Evolutionary conservation across 2,329 filamentous ascomycete genomes (phyloP).

Genomic region (Apiospora koreana): DNA sequence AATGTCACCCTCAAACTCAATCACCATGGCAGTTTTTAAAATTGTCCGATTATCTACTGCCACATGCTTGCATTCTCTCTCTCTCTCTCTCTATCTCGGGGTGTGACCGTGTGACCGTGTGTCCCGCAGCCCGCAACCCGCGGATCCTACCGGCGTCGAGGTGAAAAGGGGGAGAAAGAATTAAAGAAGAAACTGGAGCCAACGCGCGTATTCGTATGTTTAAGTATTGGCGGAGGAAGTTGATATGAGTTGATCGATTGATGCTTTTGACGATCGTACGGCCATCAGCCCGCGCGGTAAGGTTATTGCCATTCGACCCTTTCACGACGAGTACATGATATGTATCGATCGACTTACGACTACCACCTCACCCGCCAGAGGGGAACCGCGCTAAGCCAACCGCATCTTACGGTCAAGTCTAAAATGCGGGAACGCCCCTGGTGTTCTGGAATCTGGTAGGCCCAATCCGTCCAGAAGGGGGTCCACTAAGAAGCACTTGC

Average conservation of each 20-base stretch:
- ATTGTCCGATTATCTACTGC: not conserved
- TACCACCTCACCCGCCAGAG: not conserved
- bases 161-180: not conserved
- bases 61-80: not conserved
- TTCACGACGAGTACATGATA: not conserved
- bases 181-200: not conserved
- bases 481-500: too few species aligned
- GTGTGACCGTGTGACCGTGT: too few species aligned
- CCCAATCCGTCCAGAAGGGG: not conserved
- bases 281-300: not conserved
- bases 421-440: not conserved
- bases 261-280: too few species aligned
- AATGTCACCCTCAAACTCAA: not conserved
- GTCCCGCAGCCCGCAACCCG: not conserved
- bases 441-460: not conserved
- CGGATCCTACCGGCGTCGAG: not conserved
- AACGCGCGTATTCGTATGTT: slow-evolving; percentile 7
- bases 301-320: not conserved
- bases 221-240: not conserved
- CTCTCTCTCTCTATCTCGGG: not conserved
- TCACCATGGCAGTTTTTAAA: not conserved
- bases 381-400: not conserved
- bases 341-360: not conserved
- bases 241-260: not conserved
- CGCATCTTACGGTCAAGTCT: not conserved